Base-by-base conservation (phyloP, 768 basidiomycete genomes). In the Rhizopogon sp. region DNA sequence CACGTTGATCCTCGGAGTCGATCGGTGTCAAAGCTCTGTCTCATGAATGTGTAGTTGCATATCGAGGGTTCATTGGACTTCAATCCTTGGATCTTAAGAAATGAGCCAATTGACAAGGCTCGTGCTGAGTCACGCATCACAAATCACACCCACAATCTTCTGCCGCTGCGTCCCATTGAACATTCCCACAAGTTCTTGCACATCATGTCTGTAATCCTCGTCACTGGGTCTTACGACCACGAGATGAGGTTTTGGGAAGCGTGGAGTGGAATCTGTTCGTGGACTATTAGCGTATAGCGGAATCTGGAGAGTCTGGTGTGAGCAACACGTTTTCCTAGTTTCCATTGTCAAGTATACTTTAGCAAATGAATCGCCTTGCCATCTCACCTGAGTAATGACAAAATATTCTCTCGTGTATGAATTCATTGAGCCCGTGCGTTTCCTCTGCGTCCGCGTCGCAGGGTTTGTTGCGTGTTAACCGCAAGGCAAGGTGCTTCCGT, bases 211-310 rank as follows among this genome's bases (percentile, higher is more conserved):
- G 94, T 98, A 31, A 87, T 97, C 53, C 82, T 98, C 40, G 94
- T 97, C 40, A 98, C 96, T 20, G 96, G 95, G 42, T 97, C 94
- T 22, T 98, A 99, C 71, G 97, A 99, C 72, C 95, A 98, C 66
- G 96, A 98, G 70, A 97, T 98, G 56, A 83, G 97, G 37, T 98
- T 98, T 69, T 99, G 97, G 97, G 97, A 99, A 72, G 97, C 97
- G n/a, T 98, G 97, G 95, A 94, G 91, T 69, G 97, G 97, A 8
- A 98, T 98, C 45, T 98, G 97, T 72, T 96, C 93, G 43, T 79
- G 94, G 39, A 98, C 96, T 31, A 96, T 98, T 20, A 20, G 20
- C 2, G 20, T 20, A 20, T 20, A 63, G 79, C 93, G 51, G 82
- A 90, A 59, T 85, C 85, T 31, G 88, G 88, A 53, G 89, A 92